Base-by-base conservation (phyloP, 345 rosid genomes). In the Populus ilicifolia region DNA sequence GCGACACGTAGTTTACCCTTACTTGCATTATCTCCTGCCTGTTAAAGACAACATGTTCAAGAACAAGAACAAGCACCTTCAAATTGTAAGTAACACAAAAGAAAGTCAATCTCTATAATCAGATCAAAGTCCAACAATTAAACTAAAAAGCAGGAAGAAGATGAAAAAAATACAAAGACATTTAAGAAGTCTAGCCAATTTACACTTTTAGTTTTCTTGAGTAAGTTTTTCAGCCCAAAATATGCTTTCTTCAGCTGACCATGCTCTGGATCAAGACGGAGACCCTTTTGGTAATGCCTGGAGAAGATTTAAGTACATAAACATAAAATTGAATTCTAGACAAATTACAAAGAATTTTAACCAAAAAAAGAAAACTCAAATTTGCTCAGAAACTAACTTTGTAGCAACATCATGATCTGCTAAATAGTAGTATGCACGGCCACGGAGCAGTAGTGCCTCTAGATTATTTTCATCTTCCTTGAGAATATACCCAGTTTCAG, bases 381-480 rank as follows among this genome's bases (percentile, higher is more conserved):
- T 11, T 29, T 30, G 18, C 12, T 27, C 72, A 56, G 38, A 38
- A 65, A 86, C 72, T 75, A 69, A 96, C 99, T 95, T 92, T 78
- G 88, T 87, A 44, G 99, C 99, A 83, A 96, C 90, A 78, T 96
- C 99, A 75, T 94, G 99, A 87, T 94, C 99, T 69, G 98, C 98
- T 80, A 96, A 87, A 90, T 94, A 96, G 77, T 94, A 96, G 80
- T 94, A 96, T 73, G 97, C 99, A 86, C 95, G 95, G 67, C 99
- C 99, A 78, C 99, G 97, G 63, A 91, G 93, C 72, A 96, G 90
- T 44, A 94, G 80, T 67, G 99, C 99, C 13, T 94, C 99, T 14
- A 94, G 86, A 75, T 91, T 89, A 69, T 82, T 89, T 85, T 96
- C 99, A 72, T 94, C 91, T 87, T 92, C 97, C 81, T 91, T 94